phyloP scores from a whole-genome alignment of 768 basidiomycete genomes.

The Xerocomus potaroensis region DNA sequence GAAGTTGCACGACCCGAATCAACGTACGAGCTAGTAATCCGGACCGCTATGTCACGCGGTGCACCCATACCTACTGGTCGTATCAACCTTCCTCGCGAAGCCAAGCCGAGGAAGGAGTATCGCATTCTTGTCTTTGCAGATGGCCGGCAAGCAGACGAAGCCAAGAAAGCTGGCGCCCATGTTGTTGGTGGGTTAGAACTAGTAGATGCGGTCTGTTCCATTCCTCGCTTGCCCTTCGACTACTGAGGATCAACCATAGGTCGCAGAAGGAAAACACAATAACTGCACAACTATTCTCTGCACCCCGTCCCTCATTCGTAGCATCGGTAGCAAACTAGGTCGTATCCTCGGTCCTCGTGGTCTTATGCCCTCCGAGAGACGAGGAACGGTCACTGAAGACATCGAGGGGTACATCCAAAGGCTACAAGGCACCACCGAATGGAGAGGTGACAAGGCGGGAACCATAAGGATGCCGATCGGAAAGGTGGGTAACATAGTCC shows the following conservation, averaged over 20 bases:
- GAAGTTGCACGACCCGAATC: slow-evolving; percentile 74
- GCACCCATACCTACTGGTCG: slow-evolving; percentile 86
- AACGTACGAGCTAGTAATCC: slow-evolving; percentile 76
- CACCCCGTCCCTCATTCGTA: slow-evolving; percentile 70
- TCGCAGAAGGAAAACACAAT: slow-evolving; percentile 66
- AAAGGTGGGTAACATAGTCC: too few species aligned
- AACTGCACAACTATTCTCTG: slow-evolving; percentile 80
- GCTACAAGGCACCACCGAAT: slow-evolving; percentile 81
- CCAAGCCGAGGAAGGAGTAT: slow-evolving; percentile 65
- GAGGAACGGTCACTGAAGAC: slow-evolving; percentile 93
- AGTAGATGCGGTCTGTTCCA: slow-evolving; percentile 69
- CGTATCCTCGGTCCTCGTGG: slow-evolving; percentile 84
- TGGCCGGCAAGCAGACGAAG: slow-evolving; percentile 75
- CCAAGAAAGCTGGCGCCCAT: slow-evolving; percentile 83
- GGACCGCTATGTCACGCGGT: slow-evolving; percentile 75
- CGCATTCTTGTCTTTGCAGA: slow-evolving; percentile 93
- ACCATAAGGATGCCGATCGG: slow-evolving; percentile 81
- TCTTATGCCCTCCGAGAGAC: slow-evolving; percentile 90
- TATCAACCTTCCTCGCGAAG: slow-evolving; percentile 77
- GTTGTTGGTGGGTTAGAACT: slow-evolving; percentile 89
- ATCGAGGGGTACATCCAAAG: slow-evolving; percentile 75
- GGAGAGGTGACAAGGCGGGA: slow-evolving; percentile 88
- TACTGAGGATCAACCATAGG: slow-evolving; percentile 36
- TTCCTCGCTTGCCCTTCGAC: background rate
- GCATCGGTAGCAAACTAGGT: slow-evolving; percentile 78